Conservation (phyloP, 768 basidiomycete genomes). For the Termitomyces bulborhizus region DNA sequence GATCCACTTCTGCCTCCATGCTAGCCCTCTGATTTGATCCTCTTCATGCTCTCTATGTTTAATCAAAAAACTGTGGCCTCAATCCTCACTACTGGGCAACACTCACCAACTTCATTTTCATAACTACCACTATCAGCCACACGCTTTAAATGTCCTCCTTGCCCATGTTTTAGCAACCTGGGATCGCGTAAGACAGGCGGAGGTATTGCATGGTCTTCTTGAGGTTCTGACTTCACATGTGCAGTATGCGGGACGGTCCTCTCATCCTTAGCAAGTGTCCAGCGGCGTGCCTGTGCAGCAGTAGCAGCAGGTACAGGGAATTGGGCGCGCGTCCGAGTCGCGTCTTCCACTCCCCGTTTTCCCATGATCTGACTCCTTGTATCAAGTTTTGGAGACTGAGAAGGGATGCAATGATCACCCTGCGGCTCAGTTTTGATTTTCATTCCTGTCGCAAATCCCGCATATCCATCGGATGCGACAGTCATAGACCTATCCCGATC, state of each 20-base stretch:
- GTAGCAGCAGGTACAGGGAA: neutral
- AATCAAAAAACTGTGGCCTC: neutral
- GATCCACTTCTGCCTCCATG: neutral
- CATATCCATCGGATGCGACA: neutral
- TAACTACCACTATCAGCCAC: neutral
- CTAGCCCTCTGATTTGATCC: neutral
- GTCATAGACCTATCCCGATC: neutral
- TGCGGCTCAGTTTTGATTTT: neutral
- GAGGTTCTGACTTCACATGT: constrained; percentile 9
- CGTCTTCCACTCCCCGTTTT: neutral
- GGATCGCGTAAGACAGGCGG: neutral
- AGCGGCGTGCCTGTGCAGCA: neutral
- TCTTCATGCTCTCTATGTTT: neutral
- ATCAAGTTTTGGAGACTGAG: neutral
- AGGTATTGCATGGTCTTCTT: neutral
- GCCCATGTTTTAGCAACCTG: neutral
- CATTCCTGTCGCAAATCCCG: neutral
- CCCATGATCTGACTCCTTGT: too few species aligned
- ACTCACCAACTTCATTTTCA: neutral
- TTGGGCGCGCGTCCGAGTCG: neutral
- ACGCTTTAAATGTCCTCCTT: neutral
- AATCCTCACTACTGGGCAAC: neutral
- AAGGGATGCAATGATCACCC: neutral
- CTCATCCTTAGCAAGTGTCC: neutral
- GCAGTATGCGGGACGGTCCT: neutral